A percentile compares a stretch with the other conserved stretches of the same genome.
phyloP scores from a whole-genome alignment of 2,329 filamentous ascomycete genomes.

The Microdochium paspali region DNA sequence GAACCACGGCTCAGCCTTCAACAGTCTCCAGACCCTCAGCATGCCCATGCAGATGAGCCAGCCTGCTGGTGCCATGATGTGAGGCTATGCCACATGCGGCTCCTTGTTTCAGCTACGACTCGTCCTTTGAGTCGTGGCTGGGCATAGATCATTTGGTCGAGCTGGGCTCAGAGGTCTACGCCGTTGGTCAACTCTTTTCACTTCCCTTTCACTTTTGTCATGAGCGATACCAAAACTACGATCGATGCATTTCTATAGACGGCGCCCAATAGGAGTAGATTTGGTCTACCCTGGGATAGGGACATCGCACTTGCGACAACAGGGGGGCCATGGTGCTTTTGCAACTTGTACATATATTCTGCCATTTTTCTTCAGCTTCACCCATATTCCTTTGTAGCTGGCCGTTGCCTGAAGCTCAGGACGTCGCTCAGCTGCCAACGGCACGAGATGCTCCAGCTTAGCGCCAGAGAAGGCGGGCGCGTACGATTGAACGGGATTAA shows the following conservation, averaged over 20 bases:
- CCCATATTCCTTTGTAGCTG: not conserved
- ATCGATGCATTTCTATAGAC: constrained; percentile 5
- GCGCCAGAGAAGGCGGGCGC: not conserved
- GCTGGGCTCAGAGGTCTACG: constrained; percentile 9
- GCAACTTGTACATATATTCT: constrained; percentile 4
- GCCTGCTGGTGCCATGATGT: constrained; percentile 31
- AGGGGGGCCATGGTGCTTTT: constrained; percentile 1
- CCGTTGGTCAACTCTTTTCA: constrained; percentile 9
- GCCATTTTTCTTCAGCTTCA: constrained; percentile 2
- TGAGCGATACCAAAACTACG: constrained; percentile 7
- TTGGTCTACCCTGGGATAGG: constrained; percentile 1
- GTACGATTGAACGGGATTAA: not conserved
- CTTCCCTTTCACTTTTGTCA: constrained; percentile 3
- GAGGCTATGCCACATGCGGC: too few species aligned
- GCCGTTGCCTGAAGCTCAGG: not conserved
- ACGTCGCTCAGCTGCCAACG: not conserved
- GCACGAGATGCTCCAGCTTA: not conserved
- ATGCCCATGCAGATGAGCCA: constrained; percentile 57
- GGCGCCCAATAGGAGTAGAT: constrained; percentile 2
- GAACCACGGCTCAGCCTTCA: constrained; percentile 32
- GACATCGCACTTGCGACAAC: not conserved
- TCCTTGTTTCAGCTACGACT: too few species aligned
- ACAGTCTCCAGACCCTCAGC: constrained; percentile 51
- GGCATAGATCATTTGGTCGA: constrained; percentile 7
- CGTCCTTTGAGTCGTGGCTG: too few species aligned